Conservation (phyloP, 2,329 filamentous ascomycete genomes). For the Sclerotinia nivalis region DNA sequence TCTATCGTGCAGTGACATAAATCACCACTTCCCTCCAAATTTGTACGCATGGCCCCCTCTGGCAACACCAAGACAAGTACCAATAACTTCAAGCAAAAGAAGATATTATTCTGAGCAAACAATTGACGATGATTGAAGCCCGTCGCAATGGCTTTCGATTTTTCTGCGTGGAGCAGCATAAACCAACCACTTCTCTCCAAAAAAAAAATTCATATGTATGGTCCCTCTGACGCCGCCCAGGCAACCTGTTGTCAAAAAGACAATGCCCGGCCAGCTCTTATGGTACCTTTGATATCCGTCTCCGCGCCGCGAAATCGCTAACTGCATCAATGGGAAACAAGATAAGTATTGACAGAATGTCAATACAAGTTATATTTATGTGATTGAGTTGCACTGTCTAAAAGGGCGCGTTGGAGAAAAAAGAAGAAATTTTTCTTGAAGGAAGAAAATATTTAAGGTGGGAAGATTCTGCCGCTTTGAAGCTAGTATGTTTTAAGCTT, state of each 20-base stretch:
- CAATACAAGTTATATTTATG: slow-evolving; percentile 55
- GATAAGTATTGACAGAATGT: slow-evolving; percentile 68
- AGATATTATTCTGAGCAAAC: background rate
- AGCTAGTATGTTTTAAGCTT: slow-evolving; percentile 5
- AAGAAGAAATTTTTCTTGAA: slow-evolving; percentile 27
- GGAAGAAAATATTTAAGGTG: slow-evolving; percentile 17
- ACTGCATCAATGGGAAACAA: slow-evolving; percentile 61
- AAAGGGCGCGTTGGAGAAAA: slow-evolving; percentile 65
- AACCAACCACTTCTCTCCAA: background rate
- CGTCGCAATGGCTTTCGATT: background rate
- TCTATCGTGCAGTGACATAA: background rate
- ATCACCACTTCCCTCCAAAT: background rate
- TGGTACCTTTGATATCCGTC: slow-evolving; percentile 53
- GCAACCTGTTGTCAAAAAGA: slow-evolving; percentile 53
- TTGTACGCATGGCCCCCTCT: slow-evolving; percentile 54
- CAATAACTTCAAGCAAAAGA: background rate
- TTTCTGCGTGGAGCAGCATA: background rate
- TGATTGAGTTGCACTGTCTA: slow-evolving; percentile 84
- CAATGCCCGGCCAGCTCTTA: slow-evolving; percentile 59
- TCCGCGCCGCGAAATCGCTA: slow-evolving; percentile 61
- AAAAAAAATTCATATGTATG: slow-evolving; percentile 58
- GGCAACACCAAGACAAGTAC: background rate
- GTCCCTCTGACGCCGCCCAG: slow-evolving; percentile 83
- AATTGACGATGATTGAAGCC: background rate
- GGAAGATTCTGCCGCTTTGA: background rate